Evolutionary conservation across 768 basidiomycete genomes (phyloP).

Genomic region (Lactifluus pinguis): DNA sequence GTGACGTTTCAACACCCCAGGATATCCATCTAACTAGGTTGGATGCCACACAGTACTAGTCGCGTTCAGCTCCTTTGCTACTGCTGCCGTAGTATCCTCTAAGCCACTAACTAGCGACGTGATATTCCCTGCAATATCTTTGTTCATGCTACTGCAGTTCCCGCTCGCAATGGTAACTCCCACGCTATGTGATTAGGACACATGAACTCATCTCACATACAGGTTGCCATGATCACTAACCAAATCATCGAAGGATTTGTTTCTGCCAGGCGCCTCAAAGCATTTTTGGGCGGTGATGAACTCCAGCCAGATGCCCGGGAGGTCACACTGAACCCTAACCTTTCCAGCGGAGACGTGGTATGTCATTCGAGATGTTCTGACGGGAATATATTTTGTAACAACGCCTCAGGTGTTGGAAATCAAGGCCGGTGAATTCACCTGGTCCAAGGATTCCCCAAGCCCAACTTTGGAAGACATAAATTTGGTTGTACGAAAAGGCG

Average conservation of each 20-base stretch:
- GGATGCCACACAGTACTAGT: slow-evolving; percentile 42
- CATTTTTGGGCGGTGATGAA: slow-evolving; percentile 71
- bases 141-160: slow-evolving; percentile 83
- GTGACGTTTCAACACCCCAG: neutral
- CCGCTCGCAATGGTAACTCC: slow-evolving; percentile 68
- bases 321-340: slow-evolving; percentile 33
- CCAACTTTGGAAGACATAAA: slow-evolving; percentile 74
- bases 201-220: neutral
- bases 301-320: slow-evolving; percentile 72
- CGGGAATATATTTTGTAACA: neutral
- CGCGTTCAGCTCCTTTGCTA: slow-evolving; percentile 75
- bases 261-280: slow-evolving; percentile 67
- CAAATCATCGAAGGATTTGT: slow-evolving; percentile 83
- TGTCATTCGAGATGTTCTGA: neutral
- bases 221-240: slow-evolving; percentile 66
- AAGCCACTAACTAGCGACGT: slow-evolving; percentile 78
- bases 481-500: slow-evolving; percentile 69
- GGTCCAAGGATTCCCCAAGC: slow-evolving; percentile 48
- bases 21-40: slow-evolving; percentile 1
- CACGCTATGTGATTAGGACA: neutral
- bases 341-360: slow-evolving; percentile 56
- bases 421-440: slow-evolving; percentile 70
- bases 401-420: slow-evolving; percentile 51
- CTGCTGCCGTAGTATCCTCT: slow-evolving; percentile 51
- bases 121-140: slow-evolving; percentile 92